These are phyloP conservation scores for Endoconidiophora polonica DNA, from an alignment of 2,329 filamentous ascomycete species.

Conservation along the genomic window DNA sequence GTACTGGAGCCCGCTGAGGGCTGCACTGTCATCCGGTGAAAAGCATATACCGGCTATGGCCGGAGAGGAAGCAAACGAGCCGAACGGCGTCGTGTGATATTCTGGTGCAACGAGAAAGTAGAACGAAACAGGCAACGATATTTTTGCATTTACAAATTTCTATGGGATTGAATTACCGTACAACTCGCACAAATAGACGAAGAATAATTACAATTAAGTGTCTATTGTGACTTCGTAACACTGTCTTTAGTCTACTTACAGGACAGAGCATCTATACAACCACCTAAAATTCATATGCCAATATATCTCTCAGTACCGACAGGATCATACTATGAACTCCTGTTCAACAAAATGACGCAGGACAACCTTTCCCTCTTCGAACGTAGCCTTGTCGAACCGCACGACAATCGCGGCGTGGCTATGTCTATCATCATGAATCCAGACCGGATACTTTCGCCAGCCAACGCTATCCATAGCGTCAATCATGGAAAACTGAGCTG, in stretches of 20 bases:
- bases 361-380: constrained; percentile 62
- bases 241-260: no score
- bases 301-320: no score
- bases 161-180: no score
- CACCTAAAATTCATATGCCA: not conserved
- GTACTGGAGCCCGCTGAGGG: constrained; percentile 77
- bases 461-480: constrained; percentile 51
- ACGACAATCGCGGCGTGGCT: constrained; percentile 86
- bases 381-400: constrained; percentile 47
- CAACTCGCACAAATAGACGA: not conserved
- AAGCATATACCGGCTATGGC: not conserved
- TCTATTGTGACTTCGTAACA: no score
- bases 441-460: constrained; percentile 51
- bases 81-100: not conserved
- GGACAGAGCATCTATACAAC: not conserved
- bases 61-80: not conserved
- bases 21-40: constrained; percentile 28
- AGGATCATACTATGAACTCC: constrained; percentile 35
- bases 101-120: not conserved
- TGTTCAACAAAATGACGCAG: constrained; percentile 65
- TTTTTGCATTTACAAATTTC: no score
- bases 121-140: not conserved
- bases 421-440: constrained; percentile 63
- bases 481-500: constrained; percentile 74
- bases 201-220: no score